Conservation (phyloP, 1,284 basidiomycete genomes). For the Ustilago sp. region DNA sequence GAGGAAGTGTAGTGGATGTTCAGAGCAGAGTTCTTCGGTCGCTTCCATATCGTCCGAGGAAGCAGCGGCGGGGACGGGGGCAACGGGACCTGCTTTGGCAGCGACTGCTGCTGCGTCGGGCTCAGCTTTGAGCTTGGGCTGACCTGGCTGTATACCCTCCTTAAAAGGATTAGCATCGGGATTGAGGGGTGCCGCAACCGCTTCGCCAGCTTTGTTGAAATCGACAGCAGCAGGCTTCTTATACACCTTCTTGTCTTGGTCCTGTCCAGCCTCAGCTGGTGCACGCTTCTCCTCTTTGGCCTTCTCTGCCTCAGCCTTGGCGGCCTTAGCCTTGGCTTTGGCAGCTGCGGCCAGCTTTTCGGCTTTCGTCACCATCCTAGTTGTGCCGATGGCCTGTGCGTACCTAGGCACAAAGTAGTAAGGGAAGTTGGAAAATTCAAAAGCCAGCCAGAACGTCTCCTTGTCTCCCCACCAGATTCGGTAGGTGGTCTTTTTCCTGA, state of each 20-base stretch:
- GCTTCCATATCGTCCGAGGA: constrained; percentile 12
- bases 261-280: not conserved
- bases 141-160: constrained; percentile 18
- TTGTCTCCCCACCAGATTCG: constrained; percentile 50
- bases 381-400: constrained; percentile 45
- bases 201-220: constrained; percentile 19
- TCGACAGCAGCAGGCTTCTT: constrained; percentile 13
- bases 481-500: constrained; percentile 52
- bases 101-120: not conserved
- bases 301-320: constrained; percentile 7
- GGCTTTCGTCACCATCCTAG: constrained; percentile 11
- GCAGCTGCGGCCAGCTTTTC: constrained; percentile 17
- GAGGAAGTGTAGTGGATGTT: constrained; percentile 49
- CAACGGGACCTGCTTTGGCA: not conserved
- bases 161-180: constrained; percentile 20
- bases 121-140: constrained; percentile 6
- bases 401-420: constrained; percentile 53
- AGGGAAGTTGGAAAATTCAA: constrained; percentile 47
- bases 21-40: constrained; percentile 41
- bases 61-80: not conserved
- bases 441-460: constrained; percentile 54
- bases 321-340: constrained; percentile 23
- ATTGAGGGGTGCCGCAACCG: not conserved
- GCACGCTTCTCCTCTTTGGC: not conserved
- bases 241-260: not conserved